Evolutionary conservation across 2,329 filamentous ascomycete species (phyloP).

Genomic region (Penicillium frequentans): DNA sequence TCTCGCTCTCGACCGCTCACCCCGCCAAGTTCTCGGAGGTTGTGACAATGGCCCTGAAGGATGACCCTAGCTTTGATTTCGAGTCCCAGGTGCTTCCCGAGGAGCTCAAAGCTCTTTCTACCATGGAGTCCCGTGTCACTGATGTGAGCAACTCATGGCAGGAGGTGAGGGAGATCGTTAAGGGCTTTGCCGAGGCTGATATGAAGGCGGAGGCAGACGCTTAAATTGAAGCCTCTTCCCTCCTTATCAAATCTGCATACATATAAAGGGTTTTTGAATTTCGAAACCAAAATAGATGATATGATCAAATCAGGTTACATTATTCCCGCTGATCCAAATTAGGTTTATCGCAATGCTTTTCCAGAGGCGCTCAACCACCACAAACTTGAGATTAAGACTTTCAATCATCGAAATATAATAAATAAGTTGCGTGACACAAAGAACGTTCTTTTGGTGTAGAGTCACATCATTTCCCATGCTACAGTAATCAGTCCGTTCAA

Average conservation of each 20-base stretch:
- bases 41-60: constrained; percentile 75
- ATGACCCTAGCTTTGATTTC: constrained; percentile 73
- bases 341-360: too few species aligned
- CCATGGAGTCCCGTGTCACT: neutral
- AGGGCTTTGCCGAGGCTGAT: neutral
- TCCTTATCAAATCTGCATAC: neutral
- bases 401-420: too few species aligned
- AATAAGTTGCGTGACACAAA: too few species aligned
- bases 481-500: too few species aligned
- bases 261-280: neutral
- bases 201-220: neutral
- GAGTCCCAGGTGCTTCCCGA: constrained; percentile 55
- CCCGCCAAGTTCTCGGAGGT: constrained; percentile 91
- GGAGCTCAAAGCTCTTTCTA: neutral
- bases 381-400: neutral
- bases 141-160: neutral
- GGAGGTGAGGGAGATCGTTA: neutral
- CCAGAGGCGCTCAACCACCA: too few species aligned
- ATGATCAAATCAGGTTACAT: neutral
- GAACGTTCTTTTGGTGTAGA: too few species aligned
- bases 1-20: constrained; percentile 89
- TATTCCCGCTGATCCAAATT: neutral
- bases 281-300: neutral
- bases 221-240: neutral
- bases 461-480: too few species aligned